Percentiles rank a stretch among this genome's conserved stretches.
Conservation (phyloP, 768 basidiomycete genomes). For the Coprinopsis sp. region DNA sequence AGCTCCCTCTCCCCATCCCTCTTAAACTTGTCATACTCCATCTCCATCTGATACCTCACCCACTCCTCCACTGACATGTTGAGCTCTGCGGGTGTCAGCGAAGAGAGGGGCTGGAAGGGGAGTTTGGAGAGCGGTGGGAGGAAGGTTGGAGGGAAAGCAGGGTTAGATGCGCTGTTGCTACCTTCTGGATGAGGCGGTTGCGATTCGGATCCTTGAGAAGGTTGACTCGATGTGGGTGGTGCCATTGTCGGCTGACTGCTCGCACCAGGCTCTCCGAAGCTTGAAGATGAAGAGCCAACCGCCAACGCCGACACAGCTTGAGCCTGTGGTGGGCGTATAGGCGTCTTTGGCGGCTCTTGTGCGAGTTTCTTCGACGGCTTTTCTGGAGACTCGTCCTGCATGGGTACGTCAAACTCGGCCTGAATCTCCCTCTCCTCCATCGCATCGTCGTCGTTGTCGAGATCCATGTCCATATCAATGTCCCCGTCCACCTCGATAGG, state of each 20-base stretch:
- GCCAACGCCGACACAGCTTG: no score
- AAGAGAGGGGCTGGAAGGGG: slow-evolving; percentile 38
- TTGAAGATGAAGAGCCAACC: no score
- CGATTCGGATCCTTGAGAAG: neutral
- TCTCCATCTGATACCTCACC: slow-evolving; percentile 70
- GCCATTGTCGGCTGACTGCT: no score
- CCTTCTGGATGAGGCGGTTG: neutral
- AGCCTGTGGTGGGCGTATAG: no score
- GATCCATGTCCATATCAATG: neutral
- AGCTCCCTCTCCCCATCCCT: slow-evolving; percentile 43
- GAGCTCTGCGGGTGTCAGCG: slow-evolving; percentile 61
- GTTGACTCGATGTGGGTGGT: no score
- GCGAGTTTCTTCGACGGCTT: no score
- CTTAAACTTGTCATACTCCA: slow-evolving; percentile 55
- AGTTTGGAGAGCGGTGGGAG: slow-evolving; percentile 42
- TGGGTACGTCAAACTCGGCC: neutral
- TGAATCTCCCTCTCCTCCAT: neutral
- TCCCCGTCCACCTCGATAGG: slow-evolving; percentile 9
- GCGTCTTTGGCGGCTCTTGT: no score
- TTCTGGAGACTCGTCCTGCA: slow-evolving; percentile 1
- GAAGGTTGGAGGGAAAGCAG: slow-evolving; percentile 16
- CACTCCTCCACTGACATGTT: slow-evolving; percentile 82
- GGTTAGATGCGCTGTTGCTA: no score
- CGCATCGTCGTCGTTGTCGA: neutral
- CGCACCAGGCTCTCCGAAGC: no score